A percentile compares a stretch with the other conserved stretches of the same genome.
These are phyloP conservation scores for Diversispora epigaea DNA, from an alignment of 192 early-diverging fungal genomes.

Conservation along the genomic window DNA sequence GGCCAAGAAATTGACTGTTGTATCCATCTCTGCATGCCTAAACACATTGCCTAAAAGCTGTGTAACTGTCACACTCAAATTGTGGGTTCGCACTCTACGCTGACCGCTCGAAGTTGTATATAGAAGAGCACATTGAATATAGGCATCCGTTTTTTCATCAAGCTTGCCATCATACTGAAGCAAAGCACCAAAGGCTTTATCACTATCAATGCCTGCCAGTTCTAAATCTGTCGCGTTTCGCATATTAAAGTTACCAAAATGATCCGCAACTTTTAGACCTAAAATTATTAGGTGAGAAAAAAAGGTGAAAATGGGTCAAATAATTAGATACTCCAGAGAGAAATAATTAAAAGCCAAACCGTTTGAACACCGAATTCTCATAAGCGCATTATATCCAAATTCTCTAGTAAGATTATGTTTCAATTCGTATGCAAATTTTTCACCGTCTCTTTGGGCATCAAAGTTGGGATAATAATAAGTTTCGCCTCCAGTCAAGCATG, in stretches of 20 bases:
- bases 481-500: slow-evolving; percentile 88
- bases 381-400: slow-evolving; percentile 83
- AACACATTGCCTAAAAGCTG: slow-evolving; percentile 78
- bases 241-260: slow-evolving; percentile 94
- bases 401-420: slow-evolving; percentile 66
- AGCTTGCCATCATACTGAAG: slow-evolving; percentile 89
- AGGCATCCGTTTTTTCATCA: slow-evolving; percentile 77
- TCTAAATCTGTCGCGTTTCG: slow-evolving; percentile 90
- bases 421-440: slow-evolving; percentile 73
- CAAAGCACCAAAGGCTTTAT: slow-evolving; percentile 77
- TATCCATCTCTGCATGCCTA: slow-evolving; percentile 88
- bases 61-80: slow-evolving; percentile 76
- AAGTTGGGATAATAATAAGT: slow-evolving; percentile 82
- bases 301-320: neutral
- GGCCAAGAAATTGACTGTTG: slow-evolving; percentile 80
- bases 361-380: slow-evolving; percentile 89
- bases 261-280: slow-evolving; percentile 77
- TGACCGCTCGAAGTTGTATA: slow-evolving; percentile 90
- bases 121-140: slow-evolving; percentile 90
- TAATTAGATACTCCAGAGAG: neutral
- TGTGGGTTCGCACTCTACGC: slow-evolving; percentile 91
- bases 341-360: slow-evolving; percentile 44
- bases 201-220: slow-evolving; percentile 83
- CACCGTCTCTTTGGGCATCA: slow-evolving; percentile 68
- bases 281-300: neutral